phyloP scores from a whole-genome alignment of 306 rosid species.

The Malus sieversii region DNA sequence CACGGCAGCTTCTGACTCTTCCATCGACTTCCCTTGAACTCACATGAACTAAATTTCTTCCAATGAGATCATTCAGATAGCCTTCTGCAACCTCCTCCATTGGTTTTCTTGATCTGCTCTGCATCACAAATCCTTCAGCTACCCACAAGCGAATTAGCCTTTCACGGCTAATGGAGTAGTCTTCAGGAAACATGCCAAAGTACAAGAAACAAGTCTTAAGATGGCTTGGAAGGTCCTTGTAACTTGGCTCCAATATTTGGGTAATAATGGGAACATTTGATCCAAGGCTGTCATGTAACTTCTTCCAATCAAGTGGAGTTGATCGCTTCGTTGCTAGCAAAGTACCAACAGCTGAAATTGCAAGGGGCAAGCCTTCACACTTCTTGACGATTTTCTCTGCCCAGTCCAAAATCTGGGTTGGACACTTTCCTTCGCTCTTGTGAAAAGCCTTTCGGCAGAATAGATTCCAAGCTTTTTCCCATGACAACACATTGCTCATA shows the following conservation, averaged over 20 bases:
- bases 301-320: background rate
- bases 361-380: conserved; percentile 1
- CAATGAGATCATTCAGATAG: background rate
- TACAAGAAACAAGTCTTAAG: background rate
- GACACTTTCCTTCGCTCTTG: background rate
- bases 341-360: background rate
- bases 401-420: background rate
- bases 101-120: rapidly evolving
- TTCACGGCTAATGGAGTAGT: background rate
- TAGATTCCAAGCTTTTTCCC: background rate
- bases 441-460: background rate
- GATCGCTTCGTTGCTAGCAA: background rate
- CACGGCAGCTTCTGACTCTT: background rate
- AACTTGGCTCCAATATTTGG: background rate
- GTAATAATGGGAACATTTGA: background rate
- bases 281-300: background rate
- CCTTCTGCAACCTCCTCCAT: background rate
- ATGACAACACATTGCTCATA: background rate
- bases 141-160: conserved; percentile 8
- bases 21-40: background rate
- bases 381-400: background rate
- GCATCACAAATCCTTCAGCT: background rate
- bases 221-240: background rate
- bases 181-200: background rate
- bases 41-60: background rate